Conservation (phyloP, 2,329 filamentous ascomycete genomes). For the Sordariomycetes sp. region DNA sequence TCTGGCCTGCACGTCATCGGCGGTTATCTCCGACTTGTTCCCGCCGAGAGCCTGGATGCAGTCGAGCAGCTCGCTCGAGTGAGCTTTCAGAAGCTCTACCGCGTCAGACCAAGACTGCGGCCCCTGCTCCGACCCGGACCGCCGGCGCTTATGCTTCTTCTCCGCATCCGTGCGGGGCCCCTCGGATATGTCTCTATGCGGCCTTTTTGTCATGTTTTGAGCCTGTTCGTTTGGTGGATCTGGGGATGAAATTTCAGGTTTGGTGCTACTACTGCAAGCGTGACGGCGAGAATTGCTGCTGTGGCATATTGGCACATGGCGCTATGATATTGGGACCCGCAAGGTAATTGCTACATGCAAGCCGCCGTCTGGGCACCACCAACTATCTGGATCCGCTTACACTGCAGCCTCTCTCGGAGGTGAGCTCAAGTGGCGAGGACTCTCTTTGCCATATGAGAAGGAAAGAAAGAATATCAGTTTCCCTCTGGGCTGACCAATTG, state of each 20-base stretch:
- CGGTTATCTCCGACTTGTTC: not conserved
- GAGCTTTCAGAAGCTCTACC: constrained; percentile 15
- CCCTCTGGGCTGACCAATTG: not conserved
- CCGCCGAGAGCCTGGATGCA: constrained; percentile 20
- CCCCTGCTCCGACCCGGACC: not conserved
- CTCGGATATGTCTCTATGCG: constrained; percentile 4
- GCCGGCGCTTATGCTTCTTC: constrained; percentile 5
- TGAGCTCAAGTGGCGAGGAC: too few relatives aligned
- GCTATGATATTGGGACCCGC: too few relatives aligned
- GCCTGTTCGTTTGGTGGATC: not conserved
- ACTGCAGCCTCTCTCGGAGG: too few relatives aligned
- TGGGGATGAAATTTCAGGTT: not conserved
- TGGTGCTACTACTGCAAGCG: not conserved
- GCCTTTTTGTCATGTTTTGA: constrained; percentile 7
- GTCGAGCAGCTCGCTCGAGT: constrained; percentile 23
- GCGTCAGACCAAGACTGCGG: constrained; percentile 10
- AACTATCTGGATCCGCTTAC: too few relatives aligned
- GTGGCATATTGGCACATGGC: too few relatives aligned
- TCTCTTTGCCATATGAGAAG: too few relatives aligned
- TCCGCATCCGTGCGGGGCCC: not conserved
- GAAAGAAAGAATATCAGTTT: too few relatives aligned
- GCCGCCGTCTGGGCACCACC: too few relatives aligned
- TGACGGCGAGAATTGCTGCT: too few relatives aligned
- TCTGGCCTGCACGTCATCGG: constrained; percentile 10
- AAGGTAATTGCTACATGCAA: too few relatives aligned